Percentiles rank a stretch among this genome's conserved stretches.
These are phyloP conservation scores for Terfezia boudieri DNA, from an alignment of 495 filamentous ascomycete species.

Conservation along the genomic window DNA sequence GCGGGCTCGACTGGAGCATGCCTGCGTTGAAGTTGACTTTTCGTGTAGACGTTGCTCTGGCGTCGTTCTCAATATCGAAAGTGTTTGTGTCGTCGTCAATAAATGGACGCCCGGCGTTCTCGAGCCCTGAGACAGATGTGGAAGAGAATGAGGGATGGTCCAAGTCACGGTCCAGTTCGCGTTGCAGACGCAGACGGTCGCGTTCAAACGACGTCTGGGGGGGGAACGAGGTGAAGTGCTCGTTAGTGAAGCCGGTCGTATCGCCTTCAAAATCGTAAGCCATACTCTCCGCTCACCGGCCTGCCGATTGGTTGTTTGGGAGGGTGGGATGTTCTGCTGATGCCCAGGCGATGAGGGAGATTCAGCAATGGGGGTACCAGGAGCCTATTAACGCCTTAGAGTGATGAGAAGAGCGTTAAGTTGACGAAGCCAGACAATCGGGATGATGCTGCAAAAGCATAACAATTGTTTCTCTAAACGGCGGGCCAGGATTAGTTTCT, in stretches of 20 bases:
- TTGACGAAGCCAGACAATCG: too few species aligned
- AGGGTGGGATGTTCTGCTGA: too few species aligned
- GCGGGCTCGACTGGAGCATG: conserved; percentile 15
- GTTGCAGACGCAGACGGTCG: conserved; percentile 16
- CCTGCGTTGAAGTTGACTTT: conserved; percentile 4
- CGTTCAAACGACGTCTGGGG: conserved; percentile 13
- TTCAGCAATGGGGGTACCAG: too few species aligned
- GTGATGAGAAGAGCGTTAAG: too few species aligned
- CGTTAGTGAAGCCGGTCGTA: background rate
- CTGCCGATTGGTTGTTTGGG: too few species aligned
- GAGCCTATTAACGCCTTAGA: too few species aligned
- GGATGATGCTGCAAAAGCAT: too few species aligned
- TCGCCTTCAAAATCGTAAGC: background rate
- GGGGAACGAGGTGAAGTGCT: conserved; percentile 22
- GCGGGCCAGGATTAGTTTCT: too few species aligned
- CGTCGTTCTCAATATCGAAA: conserved; percentile 17
- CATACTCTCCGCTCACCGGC: background rate
- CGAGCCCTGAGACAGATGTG: conserved; percentile 5
- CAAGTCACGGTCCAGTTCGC: conserved; percentile 18
- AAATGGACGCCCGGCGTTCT: conserved; percentile 1
- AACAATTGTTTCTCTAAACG: too few species aligned
- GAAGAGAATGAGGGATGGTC: conserved; percentile 13
- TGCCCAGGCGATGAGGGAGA: too few species aligned
- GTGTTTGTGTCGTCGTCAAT: conserved; percentile 7
- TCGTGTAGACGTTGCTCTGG: conserved; percentile 13